These are phyloP conservation scores for Coniferiporia sulphurascens DNA, from an alignment of 1,284 basidiomycete species.

Conservation along the genomic window DNA sequence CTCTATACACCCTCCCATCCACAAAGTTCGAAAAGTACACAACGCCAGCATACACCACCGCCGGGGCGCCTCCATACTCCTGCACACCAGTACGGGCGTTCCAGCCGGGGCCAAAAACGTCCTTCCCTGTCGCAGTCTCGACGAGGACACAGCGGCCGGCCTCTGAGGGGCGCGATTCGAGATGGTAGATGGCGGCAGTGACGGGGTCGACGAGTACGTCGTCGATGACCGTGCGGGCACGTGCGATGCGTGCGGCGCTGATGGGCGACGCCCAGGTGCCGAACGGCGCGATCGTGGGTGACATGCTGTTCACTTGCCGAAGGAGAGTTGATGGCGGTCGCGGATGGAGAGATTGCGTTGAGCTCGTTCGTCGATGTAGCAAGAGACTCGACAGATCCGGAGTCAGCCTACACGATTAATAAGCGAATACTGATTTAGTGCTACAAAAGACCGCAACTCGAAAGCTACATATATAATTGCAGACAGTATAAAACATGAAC, in stretches of 20 bases:
- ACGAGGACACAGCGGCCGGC: constrained; percentile 55
- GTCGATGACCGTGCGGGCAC: constrained; percentile 37
- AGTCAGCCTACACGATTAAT: too few relatives aligned
- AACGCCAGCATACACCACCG: constrained; percentile 42
- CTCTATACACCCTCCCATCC: constrained; percentile 47
- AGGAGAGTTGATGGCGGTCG: background rate
- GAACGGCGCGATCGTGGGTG: constrained; percentile 29
- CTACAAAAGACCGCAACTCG: too few relatives aligned
- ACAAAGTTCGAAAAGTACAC: constrained; percentile 53
- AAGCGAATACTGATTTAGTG: too few relatives aligned
- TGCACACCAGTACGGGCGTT: constrained; percentile 56
- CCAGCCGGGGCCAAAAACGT: constrained; percentile 48
- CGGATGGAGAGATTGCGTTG: too few relatives aligned
- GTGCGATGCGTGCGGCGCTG: constrained; percentile 27
- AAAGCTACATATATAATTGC: too few relatives aligned
- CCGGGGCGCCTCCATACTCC: constrained; percentile 53
- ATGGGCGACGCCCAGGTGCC: constrained; percentile 36
- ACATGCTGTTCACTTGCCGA: constrained; percentile 8
- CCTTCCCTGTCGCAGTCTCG: constrained; percentile 38
- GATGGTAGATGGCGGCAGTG: constrained; percentile 49
- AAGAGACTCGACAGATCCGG: too few relatives aligned
- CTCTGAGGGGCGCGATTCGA: constrained; percentile 60
- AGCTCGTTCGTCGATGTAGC: too few relatives aligned
- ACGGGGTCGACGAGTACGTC: constrained; percentile 53
- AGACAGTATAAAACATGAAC: too few relatives aligned